Conservation (phyloP, 2,329 filamentous ascomycete species). For the Cyclaneusma minus region DNA sequence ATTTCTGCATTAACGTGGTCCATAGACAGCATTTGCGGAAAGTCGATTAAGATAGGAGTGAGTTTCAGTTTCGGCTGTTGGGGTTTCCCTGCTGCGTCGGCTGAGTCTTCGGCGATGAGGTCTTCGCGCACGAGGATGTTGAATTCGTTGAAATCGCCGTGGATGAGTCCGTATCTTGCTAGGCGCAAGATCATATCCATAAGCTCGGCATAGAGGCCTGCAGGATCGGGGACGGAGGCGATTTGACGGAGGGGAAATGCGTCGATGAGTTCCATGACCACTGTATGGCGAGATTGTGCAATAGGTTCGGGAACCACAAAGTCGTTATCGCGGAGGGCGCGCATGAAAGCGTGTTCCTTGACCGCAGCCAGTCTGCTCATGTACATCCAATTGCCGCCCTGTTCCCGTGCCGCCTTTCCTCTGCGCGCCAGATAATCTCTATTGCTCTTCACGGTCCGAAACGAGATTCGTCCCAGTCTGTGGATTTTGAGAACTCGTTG, state of each 20-base stretch:
- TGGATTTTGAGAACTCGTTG: constrained; percentile 92
- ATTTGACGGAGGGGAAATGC: constrained; percentile 87
- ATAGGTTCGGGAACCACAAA: constrained; percentile 84
- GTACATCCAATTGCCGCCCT: constrained; percentile 96
- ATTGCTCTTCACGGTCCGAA: constrained; percentile 90
- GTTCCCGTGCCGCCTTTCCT: too few species aligned
- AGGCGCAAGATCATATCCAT: constrained; percentile 75
- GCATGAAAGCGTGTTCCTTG: constrained; percentile 94
- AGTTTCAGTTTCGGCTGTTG: constrained; percentile 31
- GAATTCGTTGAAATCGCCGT: constrained; percentile 99
- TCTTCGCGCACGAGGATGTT: constrained; percentile 86
- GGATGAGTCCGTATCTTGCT: constrained; percentile 77
- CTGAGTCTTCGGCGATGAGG: constrained; percentile 20
- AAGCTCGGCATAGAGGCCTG: constrained; percentile 77
- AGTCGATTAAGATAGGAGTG: constrained; percentile 83
- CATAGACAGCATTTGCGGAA: constrained; percentile 95
- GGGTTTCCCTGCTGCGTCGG: too few species aligned
- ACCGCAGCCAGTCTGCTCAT: constrained; percentile 82
- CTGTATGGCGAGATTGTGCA: constrained; percentile 82
- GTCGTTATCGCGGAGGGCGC: constrained; percentile 64
- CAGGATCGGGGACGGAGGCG: constrained; percentile 66
- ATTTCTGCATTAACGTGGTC: constrained; percentile 87
- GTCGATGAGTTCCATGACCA: constrained; percentile 90
- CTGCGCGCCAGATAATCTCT: constrained; percentile 84
- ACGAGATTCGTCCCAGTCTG: constrained; percentile 85